phyloP scores from a whole-genome alignment of 2,329 filamentous ascomycete species.

The Talaromyces sp. region DNA sequence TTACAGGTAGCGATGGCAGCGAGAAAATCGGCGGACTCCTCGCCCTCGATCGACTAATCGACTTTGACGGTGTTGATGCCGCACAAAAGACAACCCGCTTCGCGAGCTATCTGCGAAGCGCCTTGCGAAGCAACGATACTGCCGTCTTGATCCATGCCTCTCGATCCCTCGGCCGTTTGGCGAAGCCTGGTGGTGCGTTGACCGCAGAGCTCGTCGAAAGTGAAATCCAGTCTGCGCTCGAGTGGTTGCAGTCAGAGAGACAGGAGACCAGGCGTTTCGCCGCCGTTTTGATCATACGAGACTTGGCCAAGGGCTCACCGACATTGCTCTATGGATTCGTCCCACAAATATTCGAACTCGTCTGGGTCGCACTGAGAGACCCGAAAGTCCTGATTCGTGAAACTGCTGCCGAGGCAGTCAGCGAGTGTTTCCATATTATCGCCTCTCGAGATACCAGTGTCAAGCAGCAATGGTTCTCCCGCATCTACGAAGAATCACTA shows the following conservation, averaged over 20 bases:
- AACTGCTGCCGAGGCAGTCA: constrained; percentile 87
- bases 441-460: constrained; percentile 84
- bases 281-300: constrained; percentile 82
- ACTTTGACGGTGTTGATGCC: constrained; percentile 92
- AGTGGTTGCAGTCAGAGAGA: constrained; percentile 93
- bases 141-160: constrained; percentile 87
- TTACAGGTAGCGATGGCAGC: constrained; percentile 77
- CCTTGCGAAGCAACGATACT: constrained; percentile 86
- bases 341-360: constrained; percentile 88
- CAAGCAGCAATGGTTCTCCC: constrained; percentile 80
- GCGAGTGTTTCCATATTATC: constrained; percentile 93
- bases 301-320: constrained; percentile 86
- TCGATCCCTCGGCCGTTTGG: constrained; percentile 81
- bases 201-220: constrained; percentile 95
- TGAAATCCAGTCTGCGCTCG: constrained; percentile 90
- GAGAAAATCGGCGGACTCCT: constrained; percentile 90
- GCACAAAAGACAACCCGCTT: constrained; percentile 93
- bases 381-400: constrained; percentile 85
- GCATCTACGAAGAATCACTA: constrained; percentile 82
- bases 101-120: constrained; percentile 79
- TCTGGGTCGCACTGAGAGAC: constrained; percentile 92
- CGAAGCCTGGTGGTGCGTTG: constrained; percentile 84
- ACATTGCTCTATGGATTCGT: constrained; percentile 96
- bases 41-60: constrained; percentile 86
- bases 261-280: constrained; percentile 91